phyloP scores from a whole-genome alignment of 2,329 filamentous ascomycete species.

The Fusarium sulawesiense region DNA sequence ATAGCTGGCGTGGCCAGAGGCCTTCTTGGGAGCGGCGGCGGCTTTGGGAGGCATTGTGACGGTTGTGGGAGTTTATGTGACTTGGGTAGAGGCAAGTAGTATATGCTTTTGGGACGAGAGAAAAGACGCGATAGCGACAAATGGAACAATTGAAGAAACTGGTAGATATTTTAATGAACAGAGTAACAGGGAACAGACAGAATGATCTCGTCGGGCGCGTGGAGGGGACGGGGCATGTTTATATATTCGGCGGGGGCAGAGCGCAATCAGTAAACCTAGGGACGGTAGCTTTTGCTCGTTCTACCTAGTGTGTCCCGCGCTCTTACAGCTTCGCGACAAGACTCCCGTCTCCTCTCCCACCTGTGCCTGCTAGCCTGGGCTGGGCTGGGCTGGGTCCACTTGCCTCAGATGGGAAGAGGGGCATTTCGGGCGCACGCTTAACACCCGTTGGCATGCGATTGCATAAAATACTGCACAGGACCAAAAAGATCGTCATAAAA shows the following conservation, averaged over 20 bases:
- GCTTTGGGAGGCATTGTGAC: slow-evolving; percentile 71
- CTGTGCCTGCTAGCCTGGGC: neutral
- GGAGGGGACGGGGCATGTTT: slow-evolving; percentile 66
- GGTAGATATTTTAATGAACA: slow-evolving; percentile 43
- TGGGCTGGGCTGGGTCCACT: slow-evolving; percentile 27
- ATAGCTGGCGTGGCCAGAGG: slow-evolving; percentile 66
- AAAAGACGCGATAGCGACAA: slow-evolving; percentile 40
- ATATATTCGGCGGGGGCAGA: slow-evolving; percentile 69
- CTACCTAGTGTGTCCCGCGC: slow-evolving; percentile 14
- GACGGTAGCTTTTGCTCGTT: slow-evolving; percentile 46
- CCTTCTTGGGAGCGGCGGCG: slow-evolving; percentile 57
- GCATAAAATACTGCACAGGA: slow-evolving; percentile 38
- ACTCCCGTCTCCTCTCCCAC: neutral
- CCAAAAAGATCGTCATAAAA: slow-evolving; percentile 16
- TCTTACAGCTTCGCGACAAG: slow-evolving; percentile 39
- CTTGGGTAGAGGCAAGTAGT: slow-evolving; percentile 26
- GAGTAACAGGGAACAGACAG: slow-evolving; percentile 51
- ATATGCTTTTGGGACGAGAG: slow-evolving; percentile 42
- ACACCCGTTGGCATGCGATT: slow-evolving; percentile 36
- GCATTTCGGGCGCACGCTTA: slow-evolving; percentile 40
- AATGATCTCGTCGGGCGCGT: slow-evolving; percentile 62
- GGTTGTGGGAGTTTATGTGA: slow-evolving; percentile 42
- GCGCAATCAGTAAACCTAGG: slow-evolving; percentile 63
- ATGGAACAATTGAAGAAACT: slow-evolving; percentile 12
- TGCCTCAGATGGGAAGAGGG: slow-evolving; percentile 41